A percentile compares a stretch with the other conserved stretches of the same genome.
Evolutionary conservation across 108 stramenopile species (phyloP).

Genomic region (Skeletonema grethae): DNA sequence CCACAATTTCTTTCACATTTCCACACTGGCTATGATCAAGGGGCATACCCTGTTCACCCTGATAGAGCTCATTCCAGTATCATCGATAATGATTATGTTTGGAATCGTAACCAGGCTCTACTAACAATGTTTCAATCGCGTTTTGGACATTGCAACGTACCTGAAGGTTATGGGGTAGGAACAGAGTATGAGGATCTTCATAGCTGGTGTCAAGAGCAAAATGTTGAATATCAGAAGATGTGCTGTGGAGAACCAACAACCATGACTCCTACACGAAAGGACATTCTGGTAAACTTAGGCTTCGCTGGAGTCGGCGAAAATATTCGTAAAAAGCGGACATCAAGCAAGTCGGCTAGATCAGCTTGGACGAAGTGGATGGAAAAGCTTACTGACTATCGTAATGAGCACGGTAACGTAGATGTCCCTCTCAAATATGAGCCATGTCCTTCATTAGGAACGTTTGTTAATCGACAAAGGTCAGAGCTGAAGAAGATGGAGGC

Average conservation of each 20-base stretch:
- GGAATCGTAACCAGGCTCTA: constrained; percentile 29
- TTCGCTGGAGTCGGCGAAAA: constrained; percentile 2
- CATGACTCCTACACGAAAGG: constrained; percentile 31
- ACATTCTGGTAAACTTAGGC: constrained; percentile 21
- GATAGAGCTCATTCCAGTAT: neutral
- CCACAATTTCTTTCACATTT: neutral
- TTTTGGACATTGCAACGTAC: constrained; percentile 44
- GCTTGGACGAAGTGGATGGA: constrained; percentile 21
- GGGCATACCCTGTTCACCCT: neutral
- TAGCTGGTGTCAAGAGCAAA: constrained; percentile 34
- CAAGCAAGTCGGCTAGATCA: neutral
- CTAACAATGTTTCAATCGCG: constrained; percentile 25
- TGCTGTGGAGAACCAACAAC: constrained; percentile 9
- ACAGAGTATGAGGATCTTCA: constrained; percentile 38
- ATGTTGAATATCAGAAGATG: constrained; percentile 26
- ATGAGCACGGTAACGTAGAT: constrained; percentile 35
- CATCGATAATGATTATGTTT: constrained; percentile 1
- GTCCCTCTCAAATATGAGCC: constrained; percentile 50
- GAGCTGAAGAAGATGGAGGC: constrained; percentile 39
- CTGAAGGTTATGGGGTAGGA: constrained; percentile 38
- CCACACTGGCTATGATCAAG: neutral
- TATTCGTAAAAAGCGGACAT: neutral
- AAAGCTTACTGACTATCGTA: constrained; percentile 12
- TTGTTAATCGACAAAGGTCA: constrained; percentile 42
- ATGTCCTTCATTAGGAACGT: constrained; percentile 40